Percentiles rank a stretch among this genome's conserved stretches.
Evolutionary conservation across 441 rosid species (phyloP).

Genomic region (Gossypium schwendimanii): DNA sequence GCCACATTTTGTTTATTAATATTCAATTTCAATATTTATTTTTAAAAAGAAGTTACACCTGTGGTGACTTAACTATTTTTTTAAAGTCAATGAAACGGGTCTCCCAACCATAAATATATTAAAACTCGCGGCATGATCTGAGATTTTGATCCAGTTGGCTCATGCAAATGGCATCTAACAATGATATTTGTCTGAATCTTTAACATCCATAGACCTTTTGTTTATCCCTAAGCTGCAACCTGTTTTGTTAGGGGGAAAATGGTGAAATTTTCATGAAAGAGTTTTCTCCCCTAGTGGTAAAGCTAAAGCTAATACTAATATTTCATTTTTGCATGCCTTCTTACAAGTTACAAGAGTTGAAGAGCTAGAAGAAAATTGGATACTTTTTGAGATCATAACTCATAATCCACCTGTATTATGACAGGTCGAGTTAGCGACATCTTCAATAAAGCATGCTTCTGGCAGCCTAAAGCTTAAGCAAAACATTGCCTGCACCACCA

Average conservation of each 20-base stretch:
- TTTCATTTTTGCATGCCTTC: not conserved
- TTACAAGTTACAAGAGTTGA: not conserved
- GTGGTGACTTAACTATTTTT: too few relatives aligned
- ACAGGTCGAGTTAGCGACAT: not conserved
- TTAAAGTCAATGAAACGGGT: too few relatives aligned
- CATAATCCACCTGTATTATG: constrained; percentile 4
- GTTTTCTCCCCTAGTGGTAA: not conserved
- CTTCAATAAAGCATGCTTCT: constrained; percentile 56
- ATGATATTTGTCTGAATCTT: not conserved
- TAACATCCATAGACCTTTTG: not conserved
- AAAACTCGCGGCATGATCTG: not conserved
- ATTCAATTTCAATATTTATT: too few relatives aligned
- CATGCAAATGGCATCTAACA: not conserved
- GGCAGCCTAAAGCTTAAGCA: constrained; percentile 87
- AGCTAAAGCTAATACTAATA: not conserved
- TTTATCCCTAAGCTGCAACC: not conserved
- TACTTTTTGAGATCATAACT: not conserved
- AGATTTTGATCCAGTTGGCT: not conserved
- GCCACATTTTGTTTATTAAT: too few relatives aligned
- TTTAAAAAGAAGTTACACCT: too few relatives aligned
- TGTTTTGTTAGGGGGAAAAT: not conserved
- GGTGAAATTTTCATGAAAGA: not conserved
- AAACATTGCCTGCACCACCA: constrained; percentile 68
- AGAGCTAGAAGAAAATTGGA: not conserved
- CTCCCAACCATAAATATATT: too few relatives aligned